Evolutionary conservation across 2,329 filamentous ascomycete species (phyloP), one percentile per base, ranked within the genome.

Genomic region (Xylariales sp.): DNA sequence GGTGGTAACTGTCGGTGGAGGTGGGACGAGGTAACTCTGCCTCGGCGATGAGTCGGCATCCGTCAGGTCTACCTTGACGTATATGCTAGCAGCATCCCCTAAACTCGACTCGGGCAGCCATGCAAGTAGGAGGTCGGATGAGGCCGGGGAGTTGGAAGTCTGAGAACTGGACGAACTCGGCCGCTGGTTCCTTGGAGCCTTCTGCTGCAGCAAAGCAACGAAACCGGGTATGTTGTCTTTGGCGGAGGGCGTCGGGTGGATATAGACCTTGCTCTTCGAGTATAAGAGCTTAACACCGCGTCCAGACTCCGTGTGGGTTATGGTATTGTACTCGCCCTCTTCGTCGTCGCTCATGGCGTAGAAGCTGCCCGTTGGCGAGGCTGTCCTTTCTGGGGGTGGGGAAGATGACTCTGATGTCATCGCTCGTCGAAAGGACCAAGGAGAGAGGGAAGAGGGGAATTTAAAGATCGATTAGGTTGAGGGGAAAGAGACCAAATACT

Each of bases 261-360:
- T 83, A 59, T 97, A 98, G 59, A 98, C 93, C 75, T 97, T 98
- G 83, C 89, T 96, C 69, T 98, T 98, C 15, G 89, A 91, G 55
- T 85, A 96, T 12, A 98, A 72, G 21, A 98, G 71, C 66, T 97
- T 98, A 31, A 98, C 93, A 2, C 91, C 93, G 48, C 79, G 79
- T 1, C 86, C 85, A 3, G 80, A 81, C 49, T 77, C 78, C 4
- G 80, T 78, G 56, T 94, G 87, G 5, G 88, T 85, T 54, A 98
- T 88, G 14, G 89, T 97, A 60, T 94, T 87, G 67, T 98, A 98
- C 30, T 87, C 93, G 50, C 85, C 86, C 64, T 97, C 93, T 47
- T 95, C 90, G 56, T 95, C 89, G 68, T 98, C 94, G 62, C 88
- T 95, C 73, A 97, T 73, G 56, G 91, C 91, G 70, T 95, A 96